Base-by-base conservation (phyloP, 2,329 filamentous ascomycete species). In the Claviceps capensis region DNA sequence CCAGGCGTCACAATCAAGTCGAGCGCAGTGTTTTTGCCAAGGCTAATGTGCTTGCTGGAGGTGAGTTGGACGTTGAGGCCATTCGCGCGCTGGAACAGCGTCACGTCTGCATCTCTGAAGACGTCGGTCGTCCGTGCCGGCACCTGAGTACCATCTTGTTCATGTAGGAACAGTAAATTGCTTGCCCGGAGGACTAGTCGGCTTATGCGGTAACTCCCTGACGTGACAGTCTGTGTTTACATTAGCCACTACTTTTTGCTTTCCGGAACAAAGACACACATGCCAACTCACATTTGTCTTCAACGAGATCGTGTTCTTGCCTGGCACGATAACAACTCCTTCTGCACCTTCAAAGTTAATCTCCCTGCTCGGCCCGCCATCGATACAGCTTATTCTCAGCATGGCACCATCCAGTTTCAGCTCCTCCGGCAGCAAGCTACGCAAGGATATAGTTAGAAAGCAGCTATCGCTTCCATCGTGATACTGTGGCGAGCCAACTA, bases 21-120 rank as follows among this genome's bases (percentile, higher is more conserved):
- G 0, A 97, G 72, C 0, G 80, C 82, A 53, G 86, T 86, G 59
- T 83, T 82, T 58, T 83, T 83, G 63, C 94, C 87, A 5, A 98
- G 78, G 55, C 91, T 82, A 23, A 94, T 83, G 45, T 82, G 72
- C 55, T 78, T 84, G 0, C 86, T 81, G 0, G 86, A 74, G 43
- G 72, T 74, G 7, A 94, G 70, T 48, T 76, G 77, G 2, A 86
- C 78, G 54, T 88, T 79, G 4, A 96, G 78, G 0, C 85, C 78
- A 46, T 81, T 74, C 1, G 76, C 67, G 16, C 81, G 78, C 36
- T 89, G 86, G 63, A 87, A 95, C 30, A 91, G 75, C n/a, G 81
- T 75, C 0, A 94, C 73, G 6, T 79, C 77, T 0, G 83, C 74
- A 16, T 76, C 72, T 43, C 69, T 76, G 52, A 86, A 72, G 5